Conservation (phyloP, 1,284 basidiomycete species). For the Tilletia indica region DNA sequence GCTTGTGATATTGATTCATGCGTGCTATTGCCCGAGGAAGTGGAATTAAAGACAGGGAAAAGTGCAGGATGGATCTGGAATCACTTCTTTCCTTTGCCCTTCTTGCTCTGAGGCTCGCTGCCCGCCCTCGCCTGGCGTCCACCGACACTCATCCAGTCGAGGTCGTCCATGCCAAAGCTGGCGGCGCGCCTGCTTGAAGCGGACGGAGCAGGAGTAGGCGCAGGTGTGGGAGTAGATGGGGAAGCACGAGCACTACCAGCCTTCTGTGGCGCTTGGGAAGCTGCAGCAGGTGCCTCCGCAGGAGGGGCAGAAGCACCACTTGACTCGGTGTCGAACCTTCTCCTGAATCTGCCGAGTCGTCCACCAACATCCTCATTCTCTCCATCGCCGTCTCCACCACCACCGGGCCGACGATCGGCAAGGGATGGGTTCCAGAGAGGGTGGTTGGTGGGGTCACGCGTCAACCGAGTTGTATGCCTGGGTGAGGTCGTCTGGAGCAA, state of each 20-base stretch:
- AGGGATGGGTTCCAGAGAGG: conserved; percentile 51
- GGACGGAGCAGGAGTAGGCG: neutral
- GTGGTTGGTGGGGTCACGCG: conserved; percentile 52
- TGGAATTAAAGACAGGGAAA: neutral
- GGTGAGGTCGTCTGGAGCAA: conserved; percentile 51
- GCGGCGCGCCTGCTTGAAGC: conserved; percentile 22
- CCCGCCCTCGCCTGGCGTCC: conserved; percentile 49
- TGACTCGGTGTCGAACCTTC: conserved; percentile 40
- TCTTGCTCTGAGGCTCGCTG: conserved; percentile 37
- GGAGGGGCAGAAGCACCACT: conserved; percentile 23
- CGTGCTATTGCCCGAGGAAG: neutral
- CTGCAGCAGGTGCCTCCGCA: conserved; percentile 30
- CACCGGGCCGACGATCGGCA: conserved; percentile 38
- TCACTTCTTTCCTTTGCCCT: conserved; percentile 46
- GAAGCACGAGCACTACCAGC: neutral
- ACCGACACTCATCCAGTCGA: conserved; percentile 55
- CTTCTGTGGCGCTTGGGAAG: neutral
- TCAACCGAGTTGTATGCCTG: conserved; percentile 37
- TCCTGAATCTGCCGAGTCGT: conserved; percentile 50
- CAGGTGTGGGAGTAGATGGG: too few relatives aligned
- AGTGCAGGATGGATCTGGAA: neutral
- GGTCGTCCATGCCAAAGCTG: conserved; percentile 46
- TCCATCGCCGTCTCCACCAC: conserved; percentile 19
- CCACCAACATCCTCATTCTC: conserved; percentile 26
- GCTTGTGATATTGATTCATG: neutral